Conservation (phyloP, 768 basidiomycete species). For the Clavaria fumosa region DNA sequence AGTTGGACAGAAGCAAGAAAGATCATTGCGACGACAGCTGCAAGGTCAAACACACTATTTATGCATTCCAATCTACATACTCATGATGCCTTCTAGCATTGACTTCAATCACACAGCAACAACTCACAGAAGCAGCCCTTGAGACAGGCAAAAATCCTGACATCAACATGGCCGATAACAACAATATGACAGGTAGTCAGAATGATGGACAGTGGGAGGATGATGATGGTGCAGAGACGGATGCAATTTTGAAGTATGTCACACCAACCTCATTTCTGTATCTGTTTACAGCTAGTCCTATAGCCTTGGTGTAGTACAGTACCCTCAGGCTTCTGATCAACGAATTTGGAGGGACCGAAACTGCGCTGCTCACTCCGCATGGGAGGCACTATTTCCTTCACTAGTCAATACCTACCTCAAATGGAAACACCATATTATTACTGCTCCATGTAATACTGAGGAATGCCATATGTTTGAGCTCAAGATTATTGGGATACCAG, state of each 20-base stretch:
- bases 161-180: background rate
- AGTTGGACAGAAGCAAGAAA: no score
- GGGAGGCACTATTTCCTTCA: background rate
- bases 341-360: background rate
- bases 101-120: background rate
- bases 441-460: background rate
- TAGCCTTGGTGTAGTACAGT: background rate
- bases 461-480: no score
- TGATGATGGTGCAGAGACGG: no score
- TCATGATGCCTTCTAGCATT: no score
- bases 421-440: background rate
- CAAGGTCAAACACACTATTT: no score
- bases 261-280: background rate
- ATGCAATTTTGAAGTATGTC: background rate
- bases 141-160: background rate
- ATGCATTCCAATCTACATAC: no score
- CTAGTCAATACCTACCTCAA: background rate
- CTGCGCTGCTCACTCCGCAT: background rate
- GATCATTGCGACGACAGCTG: no score
- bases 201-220: no score
- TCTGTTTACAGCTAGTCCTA: background rate
- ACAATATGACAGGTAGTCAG: no score
- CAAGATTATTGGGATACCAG: no score
- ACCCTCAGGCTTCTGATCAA: background rate
- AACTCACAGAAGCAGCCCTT: background rate